These are phyloP conservation scores for Clonostachys sp. DNA, from an alignment of 2,329 filamentous ascomycete genomes.

Conservation along the genomic window DNA sequence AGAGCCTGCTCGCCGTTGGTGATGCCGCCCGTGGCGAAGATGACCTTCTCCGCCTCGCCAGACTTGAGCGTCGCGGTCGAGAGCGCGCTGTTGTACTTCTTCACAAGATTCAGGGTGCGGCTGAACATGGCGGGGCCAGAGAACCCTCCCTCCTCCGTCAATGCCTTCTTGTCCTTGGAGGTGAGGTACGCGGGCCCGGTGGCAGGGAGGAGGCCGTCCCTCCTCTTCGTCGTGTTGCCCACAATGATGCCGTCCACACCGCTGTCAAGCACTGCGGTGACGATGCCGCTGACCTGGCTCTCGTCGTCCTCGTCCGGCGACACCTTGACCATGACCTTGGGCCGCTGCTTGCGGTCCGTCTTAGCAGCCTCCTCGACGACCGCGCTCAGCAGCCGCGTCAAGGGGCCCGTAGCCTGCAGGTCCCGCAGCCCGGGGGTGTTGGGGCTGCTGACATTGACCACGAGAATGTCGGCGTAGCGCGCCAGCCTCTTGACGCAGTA, in stretches of 20 bases:
- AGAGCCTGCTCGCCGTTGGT: slow-evolving; percentile 82
- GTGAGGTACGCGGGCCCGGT: slow-evolving; percentile 57
- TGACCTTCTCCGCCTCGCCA: slow-evolving; percentile 59
- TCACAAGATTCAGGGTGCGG: slow-evolving; percentile 73
- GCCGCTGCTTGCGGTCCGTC: slow-evolving; percentile 63
- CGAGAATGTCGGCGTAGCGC: slow-evolving; percentile 89
- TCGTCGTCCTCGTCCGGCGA: slow-evolving; percentile 91
- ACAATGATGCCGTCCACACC: slow-evolving; percentile 95
- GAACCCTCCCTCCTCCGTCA: slow-evolving; percentile 81
- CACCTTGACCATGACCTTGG: slow-evolving; percentile 90
- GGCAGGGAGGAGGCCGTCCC: slow-evolving; percentile 64
- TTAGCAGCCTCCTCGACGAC: slow-evolving; percentile 75
- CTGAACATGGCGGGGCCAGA: slow-evolving; percentile 88
- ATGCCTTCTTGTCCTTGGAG: slow-evolving; percentile 57
- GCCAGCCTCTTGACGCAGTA: slow-evolving; percentile 81
- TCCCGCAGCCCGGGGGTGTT: slow-evolving; percentile 91
- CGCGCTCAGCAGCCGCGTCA: slow-evolving; percentile 74
- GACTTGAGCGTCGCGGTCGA: slow-evolving; percentile 38
- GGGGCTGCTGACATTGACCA: slow-evolving; percentile 95
- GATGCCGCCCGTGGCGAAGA: slow-evolving; percentile 93
- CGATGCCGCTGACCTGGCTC: slow-evolving; percentile 81
- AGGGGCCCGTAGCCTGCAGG: slow-evolving; percentile 77
- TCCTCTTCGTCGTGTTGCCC: slow-evolving; percentile 89
- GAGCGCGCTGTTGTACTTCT: slow-evolving; percentile 68
- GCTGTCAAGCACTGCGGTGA: slow-evolving; percentile 74